Percentiles rank a stretch among this genome's conserved stretches.
These are phyloP conservation scores for Yarrowia porcina DNA, from an alignment of 805 yeast species.

Conservation along the genomic window DNA sequence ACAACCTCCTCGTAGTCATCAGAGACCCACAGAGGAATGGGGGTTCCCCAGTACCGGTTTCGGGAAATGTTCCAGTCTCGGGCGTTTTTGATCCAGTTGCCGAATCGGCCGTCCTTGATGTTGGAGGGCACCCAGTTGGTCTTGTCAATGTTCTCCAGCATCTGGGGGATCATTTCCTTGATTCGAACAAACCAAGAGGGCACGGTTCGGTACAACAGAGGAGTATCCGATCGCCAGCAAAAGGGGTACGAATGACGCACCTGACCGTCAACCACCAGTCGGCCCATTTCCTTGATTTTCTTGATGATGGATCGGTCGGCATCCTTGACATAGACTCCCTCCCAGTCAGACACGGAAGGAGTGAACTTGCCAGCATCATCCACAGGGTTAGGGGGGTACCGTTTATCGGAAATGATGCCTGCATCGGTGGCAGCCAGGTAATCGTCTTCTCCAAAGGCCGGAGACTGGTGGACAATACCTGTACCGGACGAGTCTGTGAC, in stretches of 20 bases:
- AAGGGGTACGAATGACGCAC: conserved; percentile 95
- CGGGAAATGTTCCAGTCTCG: conserved; percentile 99
- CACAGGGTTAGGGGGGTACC: conserved; percentile 86
- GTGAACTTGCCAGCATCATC: conserved; percentile 91
- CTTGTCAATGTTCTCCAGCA: conserved; percentile 77
- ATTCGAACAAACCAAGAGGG: conserved; percentile 99
- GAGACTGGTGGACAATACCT: conserved; percentile 98
- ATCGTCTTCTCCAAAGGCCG: conserved; percentile 99
- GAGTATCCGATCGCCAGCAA: conserved; percentile 99
- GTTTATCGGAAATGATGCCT: conserved; percentile 68
- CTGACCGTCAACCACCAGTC: conserved; percentile 72
- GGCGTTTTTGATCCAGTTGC: conserved; percentile 98
- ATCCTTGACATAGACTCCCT: conserved; percentile 87
- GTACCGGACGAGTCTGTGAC: conserved; percentile 96
- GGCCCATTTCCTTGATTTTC: conserved; percentile 71
- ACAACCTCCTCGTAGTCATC: conserved; percentile 91
- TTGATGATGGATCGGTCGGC: conserved; percentile 92
- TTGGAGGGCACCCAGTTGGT: conserved; percentile 93
- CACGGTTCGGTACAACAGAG: conserved; percentile 90
- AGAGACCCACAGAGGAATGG: conserved; percentile 95
- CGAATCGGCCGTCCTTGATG: conserved; percentile 91
- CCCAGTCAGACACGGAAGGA: conserved; percentile 64
- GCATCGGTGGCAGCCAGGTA: conserved; percentile 71
- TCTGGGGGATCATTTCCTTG: conserved; percentile 79
- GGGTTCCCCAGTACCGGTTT: conserved; percentile 99